phyloP scores from a whole-genome alignment of 352 stramenopile genomes.

The Pythium myriotylum region DNA sequence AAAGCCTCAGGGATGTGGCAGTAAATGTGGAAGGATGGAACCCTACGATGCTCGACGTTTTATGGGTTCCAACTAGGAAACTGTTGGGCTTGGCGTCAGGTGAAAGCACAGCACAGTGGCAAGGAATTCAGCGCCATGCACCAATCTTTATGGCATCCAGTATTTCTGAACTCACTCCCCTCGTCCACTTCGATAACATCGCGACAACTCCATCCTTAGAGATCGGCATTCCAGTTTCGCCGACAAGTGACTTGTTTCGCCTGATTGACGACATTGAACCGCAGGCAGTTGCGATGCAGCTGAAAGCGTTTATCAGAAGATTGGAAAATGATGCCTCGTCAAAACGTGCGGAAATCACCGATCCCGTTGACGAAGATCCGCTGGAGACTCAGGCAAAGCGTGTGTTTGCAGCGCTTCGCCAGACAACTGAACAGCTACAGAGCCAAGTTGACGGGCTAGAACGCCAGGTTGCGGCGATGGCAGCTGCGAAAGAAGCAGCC shows the following conservation, averaged over 20 bases:
- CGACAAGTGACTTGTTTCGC: slow-evolving; percentile 13
- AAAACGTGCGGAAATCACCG: too few species aligned
- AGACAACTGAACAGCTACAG: slow-evolving; percentile 29
- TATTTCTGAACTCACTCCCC: not conserved
- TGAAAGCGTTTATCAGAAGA: not conserved
- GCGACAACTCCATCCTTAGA: not conserved
- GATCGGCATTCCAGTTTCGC: slow-evolving; percentile 13
- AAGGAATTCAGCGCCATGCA: not conserved
- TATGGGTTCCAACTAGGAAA: not conserved
- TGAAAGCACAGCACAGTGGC: not conserved
- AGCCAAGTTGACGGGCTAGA: slow-evolving; percentile 35
- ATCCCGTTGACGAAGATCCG: slow-evolving; percentile 9
- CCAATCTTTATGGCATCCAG: slow-evolving; percentile 6
- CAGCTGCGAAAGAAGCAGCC: slow-evolving; percentile 26
- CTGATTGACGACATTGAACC: slow-evolving; percentile 23
- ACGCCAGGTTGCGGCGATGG: slow-evolving; percentile 28
- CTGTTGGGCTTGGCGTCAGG: not conserved
- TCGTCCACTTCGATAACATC: slow-evolving; percentile 4
- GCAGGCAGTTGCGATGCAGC: not conserved
- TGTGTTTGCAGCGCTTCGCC: slow-evolving; percentile 35
- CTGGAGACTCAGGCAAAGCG: slow-evolving; percentile 29
- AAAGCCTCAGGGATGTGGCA: slow-evolving; percentile 1
- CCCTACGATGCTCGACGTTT: not conserved
- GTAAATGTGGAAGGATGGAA: not conserved
- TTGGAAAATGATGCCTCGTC: too few species aligned